A percentile compares a stretch with the other conserved stretches of the same genome.
Evolutionary conservation across 2,329 filamentous ascomycete species (phyloP).

Genomic region (Phialocephala subalpina): DNA sequence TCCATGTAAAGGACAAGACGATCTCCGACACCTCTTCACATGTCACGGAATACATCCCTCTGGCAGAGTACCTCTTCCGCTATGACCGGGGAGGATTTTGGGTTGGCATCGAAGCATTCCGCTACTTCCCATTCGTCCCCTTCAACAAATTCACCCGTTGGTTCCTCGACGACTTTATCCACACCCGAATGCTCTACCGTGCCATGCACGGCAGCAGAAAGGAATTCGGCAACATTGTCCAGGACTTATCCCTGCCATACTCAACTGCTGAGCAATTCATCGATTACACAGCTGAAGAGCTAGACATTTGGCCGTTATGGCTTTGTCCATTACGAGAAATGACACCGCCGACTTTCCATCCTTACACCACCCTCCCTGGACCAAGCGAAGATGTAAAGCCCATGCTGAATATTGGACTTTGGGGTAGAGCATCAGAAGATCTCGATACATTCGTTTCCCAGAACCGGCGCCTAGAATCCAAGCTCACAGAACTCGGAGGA

Average conservation of each 20-base stretch:
- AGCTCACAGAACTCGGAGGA: constrained; percentile 73
- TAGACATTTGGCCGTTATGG: constrained; percentile 63
- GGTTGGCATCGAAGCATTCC: constrained; percentile 66
- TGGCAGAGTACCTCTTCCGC: constrained; percentile 63
- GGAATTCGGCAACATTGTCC: constrained; percentile 64
- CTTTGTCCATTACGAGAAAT: constrained; percentile 58
- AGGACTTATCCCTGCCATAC: constrained; percentile 68
- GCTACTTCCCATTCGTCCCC: constrained; percentile 63
- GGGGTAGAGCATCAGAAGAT: constrained; percentile 78
- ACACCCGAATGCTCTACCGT: constrained; percentile 68
- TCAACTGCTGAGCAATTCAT: constrained; percentile 58
- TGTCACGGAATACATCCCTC: constrained; percentile 51
- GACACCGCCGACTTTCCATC: constrained; percentile 40
- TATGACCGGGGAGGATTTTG: constrained; percentile 73
- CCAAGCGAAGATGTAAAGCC: constrained; percentile 44
- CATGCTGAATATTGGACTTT: constrained; percentile 74
- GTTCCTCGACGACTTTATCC: constrained; percentile 66
- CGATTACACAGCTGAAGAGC: constrained; percentile 54
- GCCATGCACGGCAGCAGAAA: constrained; percentile 66
- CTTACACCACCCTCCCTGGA: constrained; percentile 31
- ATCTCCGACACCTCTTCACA: constrained; percentile 29
- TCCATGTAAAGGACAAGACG: constrained; percentile 59
- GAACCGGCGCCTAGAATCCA: constrained; percentile 76
- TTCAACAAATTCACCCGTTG: constrained; percentile 67
- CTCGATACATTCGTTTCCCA: constrained; percentile 65